A percentile compares a stretch with the other conserved stretches of the same genome.
Conservation (phyloP, 805 yeast genomes). For the Candida xyloterini region DNA sequence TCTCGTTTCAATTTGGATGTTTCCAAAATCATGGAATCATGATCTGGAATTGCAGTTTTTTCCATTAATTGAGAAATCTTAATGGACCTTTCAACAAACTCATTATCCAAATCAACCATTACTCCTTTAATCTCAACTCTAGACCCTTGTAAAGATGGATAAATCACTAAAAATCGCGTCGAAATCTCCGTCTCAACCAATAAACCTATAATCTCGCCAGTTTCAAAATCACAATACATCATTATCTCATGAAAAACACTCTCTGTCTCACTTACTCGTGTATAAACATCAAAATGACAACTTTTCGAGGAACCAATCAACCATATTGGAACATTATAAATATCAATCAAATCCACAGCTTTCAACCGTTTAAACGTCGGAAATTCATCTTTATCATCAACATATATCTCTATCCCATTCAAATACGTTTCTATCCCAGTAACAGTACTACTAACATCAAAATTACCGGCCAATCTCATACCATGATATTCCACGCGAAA, state of each 20-base stretch:
- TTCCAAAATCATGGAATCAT: constrained; percentile 6
- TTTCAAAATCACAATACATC: constrained; percentile 13
- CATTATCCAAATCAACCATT: constrained; percentile 15
- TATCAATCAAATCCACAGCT: constrained; percentile 15
- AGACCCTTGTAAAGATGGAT: constrained; percentile 13
- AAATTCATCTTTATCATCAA: not conserved
- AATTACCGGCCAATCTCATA: not conserved
- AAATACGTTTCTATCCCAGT: not conserved
- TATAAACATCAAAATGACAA: constrained; percentile 10
- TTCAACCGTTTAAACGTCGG: constrained; percentile 7
- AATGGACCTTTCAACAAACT: constrained; percentile 10
- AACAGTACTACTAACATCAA: constrained; percentile 2
- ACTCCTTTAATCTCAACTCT: constrained; percentile 12
- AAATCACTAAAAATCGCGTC: constrained; percentile 13
- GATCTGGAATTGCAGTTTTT: not conserved
- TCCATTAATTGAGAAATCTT: not conserved
- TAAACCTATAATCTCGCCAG: constrained; percentile 9
- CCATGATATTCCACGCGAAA: not conserved
- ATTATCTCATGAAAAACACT: constrained; percentile 13
- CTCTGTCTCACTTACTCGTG: constrained; percentile 10
- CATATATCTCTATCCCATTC: constrained; percentile 2
- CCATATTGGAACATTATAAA: constrained; percentile 18
- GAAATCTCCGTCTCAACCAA: constrained; percentile 13
- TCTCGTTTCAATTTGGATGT: constrained; percentile 15
- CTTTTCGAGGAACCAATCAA: constrained; percentile 8